Conservation (phyloP, 2,329 filamentous ascomycete genomes). For the Clonostachys solani region DNA sequence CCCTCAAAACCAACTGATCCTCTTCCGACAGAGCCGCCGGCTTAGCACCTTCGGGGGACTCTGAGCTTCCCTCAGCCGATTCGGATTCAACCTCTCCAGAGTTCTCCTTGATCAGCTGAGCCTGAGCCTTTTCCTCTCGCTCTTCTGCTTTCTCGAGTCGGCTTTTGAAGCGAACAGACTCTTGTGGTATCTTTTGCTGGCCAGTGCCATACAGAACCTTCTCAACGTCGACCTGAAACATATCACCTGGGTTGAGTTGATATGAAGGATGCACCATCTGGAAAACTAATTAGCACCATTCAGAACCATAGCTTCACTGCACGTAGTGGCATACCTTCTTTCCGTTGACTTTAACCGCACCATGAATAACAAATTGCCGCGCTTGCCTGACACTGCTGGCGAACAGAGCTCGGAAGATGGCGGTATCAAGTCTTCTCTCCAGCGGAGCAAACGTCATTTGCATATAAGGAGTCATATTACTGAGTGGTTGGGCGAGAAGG, state of each 20-base stretch:
- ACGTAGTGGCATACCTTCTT: slow-evolving; percentile 62
- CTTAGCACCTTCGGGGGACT: background rate
- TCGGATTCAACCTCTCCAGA: slow-evolving; percentile 5
- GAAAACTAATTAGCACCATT: background rate
- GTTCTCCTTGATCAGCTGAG: slow-evolving; percentile 4
- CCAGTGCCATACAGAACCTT: slow-evolving; percentile 87
- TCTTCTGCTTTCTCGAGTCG: slow-evolving; percentile 3
- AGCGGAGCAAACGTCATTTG: slow-evolving; percentile 92
- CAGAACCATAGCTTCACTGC: background rate
- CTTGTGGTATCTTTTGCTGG: slow-evolving; percentile 48
- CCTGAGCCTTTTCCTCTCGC: slow-evolving; percentile 10
- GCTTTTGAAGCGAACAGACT: slow-evolving; percentile 2
- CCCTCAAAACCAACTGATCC: background rate
- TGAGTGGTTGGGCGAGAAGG: slow-evolving; percentile 14
- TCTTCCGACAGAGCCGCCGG: background rate
- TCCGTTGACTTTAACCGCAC: slow-evolving; percentile 91
- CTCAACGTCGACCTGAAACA: slow-evolving; percentile 93
- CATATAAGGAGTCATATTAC: slow-evolving; percentile 76
- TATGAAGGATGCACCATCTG: slow-evolving; percentile 93
- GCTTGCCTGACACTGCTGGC: slow-evolving; percentile 91
- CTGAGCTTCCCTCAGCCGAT: background rate
- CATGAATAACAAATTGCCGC: slow-evolving; percentile 90
- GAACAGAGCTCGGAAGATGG: slow-evolving; percentile 89
- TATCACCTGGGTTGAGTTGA: slow-evolving; percentile 91
- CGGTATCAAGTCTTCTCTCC: slow-evolving; percentile 89